phyloP scores from a whole-genome alignment of 2,329 filamentous ascomycete species.

The Cladosporium sp. region DNA sequence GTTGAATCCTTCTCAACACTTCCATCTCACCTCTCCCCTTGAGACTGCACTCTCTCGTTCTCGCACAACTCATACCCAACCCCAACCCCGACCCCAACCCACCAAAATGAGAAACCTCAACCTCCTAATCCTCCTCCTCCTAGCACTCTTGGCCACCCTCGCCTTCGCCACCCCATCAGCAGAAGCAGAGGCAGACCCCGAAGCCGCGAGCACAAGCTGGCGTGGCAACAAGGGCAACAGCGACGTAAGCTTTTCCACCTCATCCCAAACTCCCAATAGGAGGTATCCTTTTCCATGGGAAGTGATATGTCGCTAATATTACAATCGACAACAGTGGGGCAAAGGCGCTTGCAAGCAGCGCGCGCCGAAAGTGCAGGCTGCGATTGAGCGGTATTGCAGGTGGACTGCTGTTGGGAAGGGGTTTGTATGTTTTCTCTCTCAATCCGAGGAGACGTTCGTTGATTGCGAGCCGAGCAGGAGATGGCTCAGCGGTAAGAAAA shows the following conservation, averaged over 20 bases:
- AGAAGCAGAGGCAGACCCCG: background rate
- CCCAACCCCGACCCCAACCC: too few species aligned
- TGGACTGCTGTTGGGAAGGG: background rate
- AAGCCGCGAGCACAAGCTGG: background rate
- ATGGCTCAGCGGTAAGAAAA: too few species aligned
- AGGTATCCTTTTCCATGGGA: too few species aligned
- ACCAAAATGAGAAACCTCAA: background rate
- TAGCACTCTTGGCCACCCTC: background rate
- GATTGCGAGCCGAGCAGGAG: too few species aligned
- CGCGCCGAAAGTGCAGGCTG: constrained; percentile 4
- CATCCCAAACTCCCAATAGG: background rate
- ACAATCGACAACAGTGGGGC: background rate
- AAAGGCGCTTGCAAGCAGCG: constrained; percentile 5
- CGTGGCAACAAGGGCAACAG: background rate
- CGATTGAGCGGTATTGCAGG: constrained; percentile 6
- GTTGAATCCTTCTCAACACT: too few species aligned
- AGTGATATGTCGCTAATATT: background rate
- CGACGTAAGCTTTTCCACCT: background rate
- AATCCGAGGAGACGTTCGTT: too few species aligned
- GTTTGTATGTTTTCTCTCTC: background rate
- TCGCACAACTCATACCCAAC: too few species aligned
- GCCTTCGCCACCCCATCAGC: background rate
- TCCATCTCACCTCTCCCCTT: too few species aligned
- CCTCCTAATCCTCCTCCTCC: background rate
- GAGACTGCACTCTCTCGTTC: too few species aligned